Evolutionary conservation across 257 asterid genomes (phyloP).

Genomic region (Solanum dulcamara): DNA sequence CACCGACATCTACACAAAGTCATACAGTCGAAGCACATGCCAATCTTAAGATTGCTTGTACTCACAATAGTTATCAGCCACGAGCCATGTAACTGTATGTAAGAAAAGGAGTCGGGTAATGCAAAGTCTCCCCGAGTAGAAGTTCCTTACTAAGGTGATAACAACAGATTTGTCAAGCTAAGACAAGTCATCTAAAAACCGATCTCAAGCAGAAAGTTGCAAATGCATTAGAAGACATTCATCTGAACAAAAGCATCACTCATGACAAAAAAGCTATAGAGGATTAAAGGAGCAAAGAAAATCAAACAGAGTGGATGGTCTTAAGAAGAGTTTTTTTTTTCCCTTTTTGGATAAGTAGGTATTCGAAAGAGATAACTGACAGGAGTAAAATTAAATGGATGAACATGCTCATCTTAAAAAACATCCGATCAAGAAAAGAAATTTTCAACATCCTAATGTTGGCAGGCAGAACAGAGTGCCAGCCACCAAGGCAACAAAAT

Average conservation of each 20-base stretch:
- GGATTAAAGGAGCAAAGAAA: background rate
- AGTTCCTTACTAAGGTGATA: background rate
- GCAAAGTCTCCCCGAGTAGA: background rate
- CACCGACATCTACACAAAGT: background rate
- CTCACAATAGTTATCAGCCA: background rate
- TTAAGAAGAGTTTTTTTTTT: background rate
- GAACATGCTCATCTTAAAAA: background rate
- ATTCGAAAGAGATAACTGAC: background rate
- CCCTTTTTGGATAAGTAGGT: background rate
- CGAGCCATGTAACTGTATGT: background rate
- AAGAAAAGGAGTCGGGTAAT: background rate
- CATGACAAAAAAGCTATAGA: background rate
- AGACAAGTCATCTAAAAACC: background rate
- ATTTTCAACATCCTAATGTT: conserved; percentile 35
- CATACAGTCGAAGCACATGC: background rate
- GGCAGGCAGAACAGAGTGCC: conserved; percentile 20
- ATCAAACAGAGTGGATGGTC: background rate
- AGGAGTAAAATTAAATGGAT: background rate
- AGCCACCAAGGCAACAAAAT: conserved; percentile 25
- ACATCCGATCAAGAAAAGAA: background rate
- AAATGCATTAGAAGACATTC: background rate
- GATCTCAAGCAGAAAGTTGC: background rate
- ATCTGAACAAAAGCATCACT: background rate
- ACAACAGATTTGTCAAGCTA: background rate
- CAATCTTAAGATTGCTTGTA: background rate